A percentile compares a stretch with the other conserved stretches of the same genome.
Conservation (phyloP, 495 filamentous ascomycete genomes). For the Diplogelasinospora grovesii region DNA sequence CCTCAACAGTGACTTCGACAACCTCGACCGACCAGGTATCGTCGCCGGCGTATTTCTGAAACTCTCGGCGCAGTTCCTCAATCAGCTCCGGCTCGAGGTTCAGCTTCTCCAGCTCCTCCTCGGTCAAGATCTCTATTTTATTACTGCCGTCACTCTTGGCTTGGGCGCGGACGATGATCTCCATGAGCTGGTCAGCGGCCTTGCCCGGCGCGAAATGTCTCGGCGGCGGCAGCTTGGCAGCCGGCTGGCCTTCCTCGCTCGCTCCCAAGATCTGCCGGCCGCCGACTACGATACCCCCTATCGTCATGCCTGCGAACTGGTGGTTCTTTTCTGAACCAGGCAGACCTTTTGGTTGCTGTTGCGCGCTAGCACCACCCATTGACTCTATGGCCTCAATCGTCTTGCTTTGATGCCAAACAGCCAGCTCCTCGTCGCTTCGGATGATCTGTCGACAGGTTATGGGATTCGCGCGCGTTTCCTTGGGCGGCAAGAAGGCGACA, state of each 20-base stretch:
- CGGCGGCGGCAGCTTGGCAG: slow-evolving; percentile 26
- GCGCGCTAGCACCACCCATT: slow-evolving; percentile 39
- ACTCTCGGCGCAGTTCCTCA: slow-evolving; percentile 54
- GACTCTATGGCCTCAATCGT: slow-evolving; percentile 46
- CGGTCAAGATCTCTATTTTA: slow-evolving; percentile 44
- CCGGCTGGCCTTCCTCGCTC: slow-evolving; percentile 34
- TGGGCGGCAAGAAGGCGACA: slow-evolving; percentile 82
- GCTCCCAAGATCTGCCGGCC: slow-evolving; percentile 42
- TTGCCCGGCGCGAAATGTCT: slow-evolving; percentile 23
- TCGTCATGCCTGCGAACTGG: slow-evolving; percentile 26
- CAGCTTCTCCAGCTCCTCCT: slow-evolving; percentile 60
- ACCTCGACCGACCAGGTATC: slow-evolving; percentile 51
- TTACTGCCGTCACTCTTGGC: slow-evolving; percentile 47
- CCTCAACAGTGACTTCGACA: slow-evolving; percentile 34
- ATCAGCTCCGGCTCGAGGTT: slow-evolving; percentile 63
- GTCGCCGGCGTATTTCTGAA: slow-evolving; percentile 44
- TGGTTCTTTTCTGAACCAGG: no score
- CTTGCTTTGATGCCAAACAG: slow-evolving; percentile 49
- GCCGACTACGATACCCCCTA: slow-evolving; percentile 48
- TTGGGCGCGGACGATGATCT: slow-evolving; percentile 25
- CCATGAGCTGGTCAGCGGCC: slow-evolving; percentile 14
- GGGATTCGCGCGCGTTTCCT: slow-evolving; percentile 66
- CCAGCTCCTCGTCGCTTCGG: slow-evolving; percentile 45
- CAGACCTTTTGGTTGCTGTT: slow-evolving; percentile 26
- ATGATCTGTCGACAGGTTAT: slow-evolving; percentile 75